Evolutionary conservation across 1,139 yeast genomes (phyloP).

Genomic region (Kluyveromyces marxianus): DNA sequence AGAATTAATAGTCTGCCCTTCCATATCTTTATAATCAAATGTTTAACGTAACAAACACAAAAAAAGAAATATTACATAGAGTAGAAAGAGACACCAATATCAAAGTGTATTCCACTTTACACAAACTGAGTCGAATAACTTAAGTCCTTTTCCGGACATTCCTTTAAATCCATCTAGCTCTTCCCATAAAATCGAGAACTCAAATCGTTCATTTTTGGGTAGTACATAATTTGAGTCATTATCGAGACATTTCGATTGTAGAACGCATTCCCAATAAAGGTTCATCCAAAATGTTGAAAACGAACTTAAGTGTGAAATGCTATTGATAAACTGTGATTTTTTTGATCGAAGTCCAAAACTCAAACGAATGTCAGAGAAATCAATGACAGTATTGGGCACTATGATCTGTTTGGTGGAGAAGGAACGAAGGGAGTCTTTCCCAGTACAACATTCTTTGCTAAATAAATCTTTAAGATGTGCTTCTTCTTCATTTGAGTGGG

Average conservation of each 20-base stretch:
- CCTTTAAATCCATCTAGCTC: conserved; percentile 71
- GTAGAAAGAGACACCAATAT: neutral
- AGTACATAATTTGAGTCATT: conserved; percentile 15
- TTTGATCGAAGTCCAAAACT: conserved; percentile 19
- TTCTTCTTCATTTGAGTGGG: conserved; percentile 14
- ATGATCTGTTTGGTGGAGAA: conserved; percentile 3
- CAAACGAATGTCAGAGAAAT: conserved; percentile 19
- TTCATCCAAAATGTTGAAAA: conserved; percentile 34
- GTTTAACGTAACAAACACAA: neutral
- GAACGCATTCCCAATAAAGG: conserved; percentile 27
- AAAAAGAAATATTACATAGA: too few relatives aligned
- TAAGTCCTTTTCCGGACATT: conserved; percentile 43
- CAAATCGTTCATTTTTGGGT: conserved; percentile 11
- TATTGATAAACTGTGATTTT: conserved; percentile 13
- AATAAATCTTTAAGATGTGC: conserved; percentile 14
- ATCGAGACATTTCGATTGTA: conserved; percentile 4
- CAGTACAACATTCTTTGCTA: conserved; percentile 3
- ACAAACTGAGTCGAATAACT: conserved; percentile 44
- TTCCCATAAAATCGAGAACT: conserved; percentile 39
- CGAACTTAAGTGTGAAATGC: conserved; percentile 18
- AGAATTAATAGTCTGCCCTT: neutral
- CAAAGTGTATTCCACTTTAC: conserved; percentile 12
- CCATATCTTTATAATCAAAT: too few relatives aligned
- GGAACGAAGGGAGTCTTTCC: neutral
- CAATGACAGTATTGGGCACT: conserved; percentile 2